Evolutionary conservation across 148 eudicot genomes (phyloP), one percentile per base, ranked within the genome.

Genomic region (Gaultheria prostrata): DNA sequence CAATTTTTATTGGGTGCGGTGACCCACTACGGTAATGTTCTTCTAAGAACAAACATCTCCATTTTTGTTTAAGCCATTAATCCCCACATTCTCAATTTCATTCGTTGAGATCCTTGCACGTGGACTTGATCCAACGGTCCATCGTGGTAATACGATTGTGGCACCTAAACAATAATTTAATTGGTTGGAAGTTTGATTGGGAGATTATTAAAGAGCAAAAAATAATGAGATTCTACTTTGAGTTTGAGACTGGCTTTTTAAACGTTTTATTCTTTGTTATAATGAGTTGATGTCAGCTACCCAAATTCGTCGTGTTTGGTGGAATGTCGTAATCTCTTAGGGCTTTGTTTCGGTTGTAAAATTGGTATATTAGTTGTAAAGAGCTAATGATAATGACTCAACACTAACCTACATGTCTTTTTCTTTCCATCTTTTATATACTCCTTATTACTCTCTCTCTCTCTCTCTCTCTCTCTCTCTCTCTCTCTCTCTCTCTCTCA

Each of bases 321-420:
- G 72, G 8, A 79, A 61, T 26, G 79, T 79, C 70, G 13, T 14
- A 35, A 33, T 79, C 71, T 59, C 72, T 79, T 61, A 13, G 51
- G 51, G 50, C 72, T 3, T 56, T n/a, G 49, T 24, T 53, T 78
- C 10, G 17, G 57, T 79, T 79, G 48, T 33, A 24, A 24, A 63
- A 63, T 57, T 77, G 18, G 35, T 21, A 79, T 54, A 78, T 53
- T 51, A 26, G n/a, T 18, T 35, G 57, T 28, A 61, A 61, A 63
- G 70, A 63, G 70, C 33, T 63, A 24, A 63, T 63, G 70, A 63
- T 10, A 63, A 26, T 26, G 70, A 63, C 70, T 30, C 15, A 26
- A 63, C 70, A 63, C 70, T 26, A 24, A 63, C 70, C n/a, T 59
- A 24, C 15, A 49, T 49, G 59, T 21, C 50, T 6, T 35, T 59